Percentiles rank a stretch among this genome's conserved stretches.
These are phyloP conservation scores for Leersia perrieri DNA, from an alignment of 176 grass and related monocot genomes.

Conservation along the genomic window DNA sequence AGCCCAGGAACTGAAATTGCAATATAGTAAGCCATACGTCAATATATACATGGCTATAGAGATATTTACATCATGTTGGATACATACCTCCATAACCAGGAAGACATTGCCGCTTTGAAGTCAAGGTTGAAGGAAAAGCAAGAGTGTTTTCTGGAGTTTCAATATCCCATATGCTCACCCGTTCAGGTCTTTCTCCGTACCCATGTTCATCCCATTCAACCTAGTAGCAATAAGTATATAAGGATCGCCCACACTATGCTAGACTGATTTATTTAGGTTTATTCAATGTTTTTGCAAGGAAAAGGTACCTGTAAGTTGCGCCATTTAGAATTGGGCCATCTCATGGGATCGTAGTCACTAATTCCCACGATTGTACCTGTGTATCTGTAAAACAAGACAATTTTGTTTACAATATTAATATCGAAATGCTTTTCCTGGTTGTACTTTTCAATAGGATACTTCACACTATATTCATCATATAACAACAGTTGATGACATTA, in stretches of 20 bases:
- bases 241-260: background rate
- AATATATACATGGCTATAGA: slow-evolving; percentile 6
- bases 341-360: slow-evolving; percentile 78
- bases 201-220: slow-evolving; percentile 98
- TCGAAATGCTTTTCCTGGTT: background rate
- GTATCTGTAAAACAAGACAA: slow-evolving; percentile 50
- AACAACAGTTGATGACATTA: background rate
- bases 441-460: background rate
- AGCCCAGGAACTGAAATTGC: slow-evolving; percentile 45
- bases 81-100: slow-evolving; percentile 42
- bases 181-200: slow-evolving; percentile 83
- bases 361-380: slow-evolving; percentile 73
- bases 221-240: slow-evolving; percentile 29
- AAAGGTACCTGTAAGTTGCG: slow-evolving; percentile 75
- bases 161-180: slow-evolving; percentile 89
- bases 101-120: slow-evolving; percentile 85
- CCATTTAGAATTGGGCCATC: slow-evolving; percentile 99
- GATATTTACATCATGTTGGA: background rate
- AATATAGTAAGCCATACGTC: background rate
- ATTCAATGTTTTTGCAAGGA: background rate
- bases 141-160: slow-evolving; percentile 81
- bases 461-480: background rate
- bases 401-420: background rate
- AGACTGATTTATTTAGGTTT: background rate
- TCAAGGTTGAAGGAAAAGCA: slow-evolving; percentile 60